phyloP scores from a whole-genome alignment of 805 yeast genomes.

The Candida glaebosa region DNA sequence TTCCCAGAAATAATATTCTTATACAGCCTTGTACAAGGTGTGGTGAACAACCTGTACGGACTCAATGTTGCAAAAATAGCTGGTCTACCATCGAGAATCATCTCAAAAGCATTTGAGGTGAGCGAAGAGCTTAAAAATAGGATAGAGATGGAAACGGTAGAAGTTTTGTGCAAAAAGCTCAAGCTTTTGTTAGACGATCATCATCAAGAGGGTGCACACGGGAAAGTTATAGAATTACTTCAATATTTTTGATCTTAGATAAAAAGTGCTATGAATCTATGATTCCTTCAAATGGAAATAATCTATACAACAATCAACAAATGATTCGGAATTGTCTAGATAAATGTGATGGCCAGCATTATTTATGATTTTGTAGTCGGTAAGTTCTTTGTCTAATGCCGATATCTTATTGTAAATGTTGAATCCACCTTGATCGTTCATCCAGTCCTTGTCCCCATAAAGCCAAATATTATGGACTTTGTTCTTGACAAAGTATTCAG shows the following conservation, averaged over 20 bases:
- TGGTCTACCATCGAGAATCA: conserved; percentile 47
- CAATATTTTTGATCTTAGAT: background rate
- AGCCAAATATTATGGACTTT: conserved; percentile 29
- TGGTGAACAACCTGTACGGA: conserved; percentile 66
- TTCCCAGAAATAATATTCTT: conserved; percentile 39
- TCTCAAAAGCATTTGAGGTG: conserved; percentile 40
- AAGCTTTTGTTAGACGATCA: conserved; percentile 13
- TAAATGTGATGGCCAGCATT: conserved; percentile 44
- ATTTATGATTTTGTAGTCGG: conserved; percentile 20
- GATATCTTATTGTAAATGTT: conserved; percentile 25
- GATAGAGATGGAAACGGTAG: conserved; percentile 18
- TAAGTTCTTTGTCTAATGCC: conserved; percentile 12
- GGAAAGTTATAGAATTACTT: conserved; percentile 34
- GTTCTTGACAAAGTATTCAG: conserved; percentile 22
- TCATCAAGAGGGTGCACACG: conserved; percentile 36
- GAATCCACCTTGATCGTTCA: conserved; percentile 38
- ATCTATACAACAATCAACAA: conserved; percentile 21
- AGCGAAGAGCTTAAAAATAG: conserved; percentile 30
- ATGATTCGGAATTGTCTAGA: conserved; percentile 35
- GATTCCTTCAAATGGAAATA: conserved; percentile 17
- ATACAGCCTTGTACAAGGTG: conserved; percentile 35
- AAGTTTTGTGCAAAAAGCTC: conserved; percentile 4
- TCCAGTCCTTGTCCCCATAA: conserved; percentile 44
- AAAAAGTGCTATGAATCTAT: background rate
- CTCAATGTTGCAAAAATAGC: conserved; percentile 82